Evolutionary conservation across 2,329 filamentous ascomycete genomes (phyloP).

Genomic region (Apiospora malaysiana): DNA sequence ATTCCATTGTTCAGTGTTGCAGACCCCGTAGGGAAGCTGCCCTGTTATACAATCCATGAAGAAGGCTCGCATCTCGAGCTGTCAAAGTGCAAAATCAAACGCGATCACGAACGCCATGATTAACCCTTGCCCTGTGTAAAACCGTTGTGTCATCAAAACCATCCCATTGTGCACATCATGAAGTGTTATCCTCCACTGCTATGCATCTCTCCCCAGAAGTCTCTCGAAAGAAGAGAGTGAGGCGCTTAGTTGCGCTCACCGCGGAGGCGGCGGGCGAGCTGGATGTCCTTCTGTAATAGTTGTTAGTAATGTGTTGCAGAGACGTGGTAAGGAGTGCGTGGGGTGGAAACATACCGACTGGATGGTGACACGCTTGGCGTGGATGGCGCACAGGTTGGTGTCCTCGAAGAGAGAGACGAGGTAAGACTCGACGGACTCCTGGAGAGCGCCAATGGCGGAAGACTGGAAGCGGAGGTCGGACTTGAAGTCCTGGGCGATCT

Average conservation of each 20-base stretch:
- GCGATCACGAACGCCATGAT: slow-evolving; percentile 49
- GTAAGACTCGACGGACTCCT: slow-evolving; percentile 99
- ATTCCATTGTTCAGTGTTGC: slow-evolving; percentile 44
- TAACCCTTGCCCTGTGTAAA: slow-evolving; percentile 46
- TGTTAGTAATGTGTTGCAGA: slow-evolving; percentile 41
- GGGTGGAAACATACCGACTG: slow-evolving; percentile 62
- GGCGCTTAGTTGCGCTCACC: slow-evolving; percentile 81
- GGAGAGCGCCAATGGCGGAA: slow-evolving; percentile 93
- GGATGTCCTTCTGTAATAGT: slow-evolving; percentile 79
- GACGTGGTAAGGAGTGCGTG: not conserved
- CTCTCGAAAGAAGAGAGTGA: slow-evolving; percentile 30
- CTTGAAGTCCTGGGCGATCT: slow-evolving; percentile 96
- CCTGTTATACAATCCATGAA: slow-evolving; percentile 50
- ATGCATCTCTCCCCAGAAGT: slow-evolving; percentile 28
- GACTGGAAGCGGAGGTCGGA: slow-evolving; percentile 97
- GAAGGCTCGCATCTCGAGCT: slow-evolving; percentile 21
- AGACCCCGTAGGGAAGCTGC: slow-evolving; percentile 34
- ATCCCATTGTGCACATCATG: slow-evolving; percentile 47
- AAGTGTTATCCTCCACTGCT: slow-evolving; percentile 45
- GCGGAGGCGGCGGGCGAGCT: slow-evolving; percentile 92
- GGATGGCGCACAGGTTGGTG: slow-evolving; percentile 97
- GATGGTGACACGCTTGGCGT: slow-evolving; percentile 99
- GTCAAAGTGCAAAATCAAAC: slow-evolving; percentile 41
- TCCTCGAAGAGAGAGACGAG: slow-evolving; percentile 98
- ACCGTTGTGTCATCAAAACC: slow-evolving; percentile 44